Base-by-base conservation (phyloP, 306 rosid species). In the Cucurbita pepo region DNA sequence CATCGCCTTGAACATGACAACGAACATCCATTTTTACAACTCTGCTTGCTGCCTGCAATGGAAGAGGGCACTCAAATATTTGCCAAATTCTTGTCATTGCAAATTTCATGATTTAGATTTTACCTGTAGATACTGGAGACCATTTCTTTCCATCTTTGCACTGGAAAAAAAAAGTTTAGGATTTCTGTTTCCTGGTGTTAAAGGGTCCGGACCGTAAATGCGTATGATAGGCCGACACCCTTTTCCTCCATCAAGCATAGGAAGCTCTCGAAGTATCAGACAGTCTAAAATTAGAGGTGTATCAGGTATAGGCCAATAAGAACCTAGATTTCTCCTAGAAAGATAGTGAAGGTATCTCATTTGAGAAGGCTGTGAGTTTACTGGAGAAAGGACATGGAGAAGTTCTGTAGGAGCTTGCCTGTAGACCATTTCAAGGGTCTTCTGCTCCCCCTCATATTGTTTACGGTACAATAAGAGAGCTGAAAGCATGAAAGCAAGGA, bases 331-430 rank as follows among this genome's bases (percentile, higher is more conserved):
- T 84, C 97, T 86, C 78, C 88, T 81, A 57, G 99, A 89, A 85
- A 95, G 91, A 81, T 95, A 91, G 63, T 91, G 97, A 80, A 95
- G 99, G 83, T 91, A 95, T 91, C 99, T 91, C 81, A 85, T 71
- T 75, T 95, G 99, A n/a, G 99, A 95, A 84, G 97, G 92, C 70
- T 91, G 99, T 30, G 99, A 94, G 60, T 95, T 91, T 74, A 91
- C 75, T 57, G 92, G 88, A 72, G 95, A 83, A 81, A 95, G 86
- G 75, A 91, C 72, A 79, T 85, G 89, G 59, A 95, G 86, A 74
- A 95, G 92, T 79, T 95, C 95, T 81, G 77, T 85, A 7, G 99
- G 99, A 80, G 99, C 99, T 87, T 95, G 99, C 88, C 86, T 95
- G 89, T 89, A 89, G 74, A 95, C 92, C 96, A 91, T 91, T 79